Base-by-base conservation (phyloP, 2,329 filamentous ascomycete species). In the Cercospora sp. region DNA sequence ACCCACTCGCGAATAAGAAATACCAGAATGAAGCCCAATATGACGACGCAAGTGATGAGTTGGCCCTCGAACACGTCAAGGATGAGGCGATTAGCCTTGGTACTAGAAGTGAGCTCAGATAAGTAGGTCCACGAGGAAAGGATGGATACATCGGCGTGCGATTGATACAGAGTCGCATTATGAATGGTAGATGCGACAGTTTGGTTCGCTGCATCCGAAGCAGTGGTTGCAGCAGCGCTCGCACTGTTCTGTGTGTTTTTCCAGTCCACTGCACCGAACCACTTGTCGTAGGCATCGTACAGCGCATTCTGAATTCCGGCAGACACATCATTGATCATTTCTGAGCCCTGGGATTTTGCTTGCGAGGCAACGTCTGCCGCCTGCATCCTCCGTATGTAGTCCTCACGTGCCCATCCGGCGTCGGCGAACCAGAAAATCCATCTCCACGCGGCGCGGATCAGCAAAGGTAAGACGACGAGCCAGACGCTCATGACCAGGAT, bases 1-100 rank as follows among this genome's bases (percentile, higher is more conserved):
- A 99, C 95, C 86, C 97, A 99, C 81, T 99, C 95, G 58, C 96
- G 85, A 58, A 99, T 97, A 3, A 99, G 82, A 73, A 99, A 99
- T 51, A 99, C 89, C n/a, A 99, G 83, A 68, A 99, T 97, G 79
- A 98, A 99, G 67, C 91, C 93, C 55, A 97, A 86, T 7, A 99
- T 94, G 61, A 98, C 92, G 10, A 96, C 82, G 5, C 97, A 82
- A 0, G 94, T 99, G 73, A 99, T 97, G 59, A 98, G 87, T 77
- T 97, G 94, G 3, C 95, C 95, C 81, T 99, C 95, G 3, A 97
- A 82, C 0, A 94, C 88, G 73, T 93, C 90, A 63, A 98, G 89
- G 16, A 97, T 81, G 62, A 91, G 86, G 59, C 90, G 88, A 78
- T 98, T 98, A 67, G 96, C 77, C 13, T 86, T 84, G 1, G 90